These are phyloP conservation scores for Trametes sanguinea DNA, from an alignment of 768 basidiomycete species.

Conservation along the genomic window DNA sequence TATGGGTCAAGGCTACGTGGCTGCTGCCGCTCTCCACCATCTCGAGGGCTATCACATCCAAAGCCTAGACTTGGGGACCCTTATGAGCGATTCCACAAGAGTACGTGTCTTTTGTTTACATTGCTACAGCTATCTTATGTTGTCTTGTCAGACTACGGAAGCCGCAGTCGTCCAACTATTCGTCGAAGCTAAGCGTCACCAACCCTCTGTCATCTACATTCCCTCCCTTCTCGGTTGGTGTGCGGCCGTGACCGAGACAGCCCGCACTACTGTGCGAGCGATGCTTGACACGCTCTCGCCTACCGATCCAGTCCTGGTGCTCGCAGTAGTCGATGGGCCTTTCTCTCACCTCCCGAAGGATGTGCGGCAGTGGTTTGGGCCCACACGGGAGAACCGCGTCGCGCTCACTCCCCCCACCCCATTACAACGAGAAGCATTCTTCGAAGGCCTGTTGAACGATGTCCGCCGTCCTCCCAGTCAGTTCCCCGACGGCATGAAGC, in stretches of 20 bases:
- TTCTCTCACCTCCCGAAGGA: slow-evolving; percentile 74
- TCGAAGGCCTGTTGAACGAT: slow-evolving; percentile 68
- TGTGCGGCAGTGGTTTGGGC: slow-evolving; percentile 90
- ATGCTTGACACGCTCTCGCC: slow-evolving; percentile 91
- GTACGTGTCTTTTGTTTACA: slow-evolving; percentile 47
- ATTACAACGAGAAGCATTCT: slow-evolving; percentile 72
- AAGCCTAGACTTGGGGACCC: slow-evolving; percentile 84
- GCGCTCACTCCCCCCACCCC: slow-evolving; percentile 52
- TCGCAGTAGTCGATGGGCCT: slow-evolving; percentile 84
- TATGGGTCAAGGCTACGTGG: slow-evolving; percentile 91
- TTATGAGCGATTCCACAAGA: slow-evolving; percentile 87
- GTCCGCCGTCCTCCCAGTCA: slow-evolving; percentile 76
- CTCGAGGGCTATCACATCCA: slow-evolving; percentile 96
- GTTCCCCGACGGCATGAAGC: slow-evolving; percentile 86
- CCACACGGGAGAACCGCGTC: slow-evolving; percentile 73
- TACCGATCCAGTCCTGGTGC: slow-evolving; percentile 89
- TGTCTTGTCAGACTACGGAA: slow-evolving; percentile 67
- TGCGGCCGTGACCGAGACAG: slow-evolving; percentile 78
- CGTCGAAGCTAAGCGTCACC: slow-evolving; percentile 94
- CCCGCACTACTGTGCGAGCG: slow-evolving; percentile 81
- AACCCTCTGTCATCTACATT: slow-evolving; percentile 94
- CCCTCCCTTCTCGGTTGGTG: slow-evolving; percentile 89
- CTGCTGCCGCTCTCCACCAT: slow-evolving; percentile 88
- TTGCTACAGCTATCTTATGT: background rate
- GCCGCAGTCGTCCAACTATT: slow-evolving; percentile 94